Evolutionary conservation across 306 rosid genomes (phyloP).

Genomic region (Corylus avellana): DNA sequence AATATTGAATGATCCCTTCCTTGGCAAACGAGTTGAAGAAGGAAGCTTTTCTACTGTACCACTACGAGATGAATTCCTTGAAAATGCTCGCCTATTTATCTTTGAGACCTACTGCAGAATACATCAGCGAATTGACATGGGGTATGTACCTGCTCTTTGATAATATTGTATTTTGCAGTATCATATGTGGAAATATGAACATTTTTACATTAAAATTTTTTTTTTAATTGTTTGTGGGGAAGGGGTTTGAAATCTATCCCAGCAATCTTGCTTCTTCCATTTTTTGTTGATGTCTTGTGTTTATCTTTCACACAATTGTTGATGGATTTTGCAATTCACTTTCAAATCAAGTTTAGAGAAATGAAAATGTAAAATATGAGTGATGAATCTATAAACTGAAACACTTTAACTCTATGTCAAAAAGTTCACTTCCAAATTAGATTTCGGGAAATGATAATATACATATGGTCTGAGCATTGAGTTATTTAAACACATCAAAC

Average conservation of each 20-base stretch:
- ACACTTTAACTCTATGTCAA: neutral
- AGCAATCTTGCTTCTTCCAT: neutral
- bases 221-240: neutral
- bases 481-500: neutral
- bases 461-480: neutral
- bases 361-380: neutral
- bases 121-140: slow-evolving; percentile 87
- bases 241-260: neutral
- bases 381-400: neutral
- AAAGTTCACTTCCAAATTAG: neutral
- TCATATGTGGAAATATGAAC: neutral
- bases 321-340: neutral
- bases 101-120: slow-evolving; percentile 97
- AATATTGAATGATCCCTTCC: slow-evolving; percentile 93
- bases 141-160: slow-evolving; percentile 42
- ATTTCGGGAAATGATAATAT: neutral
- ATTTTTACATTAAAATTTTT: neutral
- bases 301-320: neutral
- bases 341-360: neutral
- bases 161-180: slow-evolving; percentile 1
- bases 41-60: slow-evolving; percentile 85
- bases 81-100: slow-evolving; percentile 91
- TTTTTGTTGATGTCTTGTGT: neutral
- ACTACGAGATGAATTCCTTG: slow-evolving; percentile 92
- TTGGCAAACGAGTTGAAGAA: slow-evolving; percentile 88